Evolutionary conservation across 352 stramenopile species (phyloP).

Genomic region (Globisporangium viniferum): DNA sequence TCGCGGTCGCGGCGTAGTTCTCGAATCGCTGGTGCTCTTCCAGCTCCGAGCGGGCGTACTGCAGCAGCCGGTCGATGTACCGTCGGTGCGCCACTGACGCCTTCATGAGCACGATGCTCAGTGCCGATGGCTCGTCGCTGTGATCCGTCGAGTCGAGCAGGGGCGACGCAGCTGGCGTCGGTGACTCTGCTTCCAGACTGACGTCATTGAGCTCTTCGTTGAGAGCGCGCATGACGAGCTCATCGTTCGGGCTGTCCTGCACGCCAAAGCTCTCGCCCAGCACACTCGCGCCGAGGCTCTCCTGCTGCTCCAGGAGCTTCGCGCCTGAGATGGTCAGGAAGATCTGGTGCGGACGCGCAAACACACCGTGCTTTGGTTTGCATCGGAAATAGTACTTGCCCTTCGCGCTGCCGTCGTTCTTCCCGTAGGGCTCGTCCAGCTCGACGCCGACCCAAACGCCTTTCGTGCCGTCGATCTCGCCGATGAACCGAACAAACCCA

Average conservation of each 20-base stretch:
- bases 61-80: slow-evolving; percentile 66
- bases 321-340: slow-evolving; percentile 60
- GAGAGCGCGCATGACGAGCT: slow-evolving; percentile 23
- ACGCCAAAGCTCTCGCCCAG: slow-evolving; percentile 4
- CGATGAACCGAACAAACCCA: slow-evolving; percentile 73
- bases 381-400: slow-evolving; percentile 77
- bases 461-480: slow-evolving; percentile 68
- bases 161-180: slow-evolving; percentile 22
- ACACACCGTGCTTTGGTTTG: slow-evolving; percentile 76
- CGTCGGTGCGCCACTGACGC: slow-evolving; percentile 65
- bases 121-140: slow-evolving; percentile 45
- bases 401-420: slow-evolving; percentile 85
- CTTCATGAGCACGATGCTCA: slow-evolving; percentile 57
- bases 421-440: slow-evolving; percentile 69
- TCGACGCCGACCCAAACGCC: slow-evolving; percentile 77
- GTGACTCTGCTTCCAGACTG: slow-evolving; percentile 18
- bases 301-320: slow-evolving; percentile 51
- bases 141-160: slow-evolving; percentile 23
- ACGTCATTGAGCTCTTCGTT: slow-evolving; percentile 23
- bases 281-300: slow-evolving; percentile 21
- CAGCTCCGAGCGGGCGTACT: slow-evolving; percentile 63
- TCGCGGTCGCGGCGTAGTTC: slow-evolving; percentile 68
- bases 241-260: slow-evolving; percentile 24
- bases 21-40: slow-evolving; percentile 78
- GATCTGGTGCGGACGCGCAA: slow-evolving; percentile 73